Evolutionary conservation across 768 basidiomycete genomes (phyloP), one percentile per base, ranked within the genome.

Genomic region (Russula foetens): DNA sequence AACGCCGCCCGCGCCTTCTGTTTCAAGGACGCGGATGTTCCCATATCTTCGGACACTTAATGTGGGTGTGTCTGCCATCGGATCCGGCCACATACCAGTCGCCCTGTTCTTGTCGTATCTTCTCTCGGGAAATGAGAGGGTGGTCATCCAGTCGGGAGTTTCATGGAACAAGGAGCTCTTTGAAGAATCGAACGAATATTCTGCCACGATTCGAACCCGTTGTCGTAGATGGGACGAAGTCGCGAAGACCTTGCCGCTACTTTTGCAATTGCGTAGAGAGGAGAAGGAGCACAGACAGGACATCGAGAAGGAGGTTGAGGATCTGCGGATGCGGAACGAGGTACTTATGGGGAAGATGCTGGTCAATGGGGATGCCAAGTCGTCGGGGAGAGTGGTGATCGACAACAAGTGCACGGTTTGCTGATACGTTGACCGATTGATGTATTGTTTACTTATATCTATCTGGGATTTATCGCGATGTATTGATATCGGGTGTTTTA

Each of bases 301-400:
- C 14, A 56, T 66, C 19, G 63, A 64, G 58, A 55, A 56, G 51
- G 65, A 66, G 58, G 59, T 66, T 12, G 63, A 64, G 41, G 65
- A 66, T 54, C 31, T 66, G 47, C 58, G 59, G 31, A 66, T 66
- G 65, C 54, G 65, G 38, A 66, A 64, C 31, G 65, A 66, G 47
- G 59, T 66, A 23, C 56, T 66, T 14, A 47, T 60, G 23, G 65
- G 58, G 51, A 54, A 31, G 17, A 50, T 54, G 17, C 35, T 7
- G 28, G 38, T 63, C 26, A 62, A 46, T 19, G 49, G 28, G 28
- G 45, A 26, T 1, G 4, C 44, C 46, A 51, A 56, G 23, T 35
- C 50, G 23, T 35, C 50, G 3, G 17, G 29, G 44, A 43, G 46
- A n/a, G 50, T 23, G 38, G 11, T 7, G 23, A 31, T 49, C n/a